phyloP scores from a whole-genome alignment of 805 yeast species.

The Metahyphopichia silvanorum region DNA sequence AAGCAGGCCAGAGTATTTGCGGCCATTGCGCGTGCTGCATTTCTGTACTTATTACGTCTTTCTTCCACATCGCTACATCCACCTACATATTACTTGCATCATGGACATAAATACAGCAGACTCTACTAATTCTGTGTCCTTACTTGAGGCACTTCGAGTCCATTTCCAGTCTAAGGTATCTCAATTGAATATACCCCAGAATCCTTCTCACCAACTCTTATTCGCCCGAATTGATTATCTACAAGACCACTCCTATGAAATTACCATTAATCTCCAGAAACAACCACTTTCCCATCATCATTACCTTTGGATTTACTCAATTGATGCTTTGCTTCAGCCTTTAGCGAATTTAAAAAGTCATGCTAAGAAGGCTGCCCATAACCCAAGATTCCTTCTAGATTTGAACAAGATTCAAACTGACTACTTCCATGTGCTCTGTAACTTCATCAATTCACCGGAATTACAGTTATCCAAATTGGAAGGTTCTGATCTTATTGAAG shows the following conservation, averaged over 20 bases:
- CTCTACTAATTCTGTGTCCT: too few relatives aligned
- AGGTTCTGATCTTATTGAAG: conserved; percentile 1
- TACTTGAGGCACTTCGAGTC: too few relatives aligned
- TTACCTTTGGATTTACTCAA: conserved; percentile 16
- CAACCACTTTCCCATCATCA: conserved; percentile 10
- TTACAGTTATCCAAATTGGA: conserved; percentile 1
- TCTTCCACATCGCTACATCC: too few relatives aligned
- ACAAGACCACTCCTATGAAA: conserved; percentile 15
- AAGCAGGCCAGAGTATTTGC: too few relatives aligned
- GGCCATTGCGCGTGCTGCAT: too few relatives aligned
- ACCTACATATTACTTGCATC: too few relatives aligned
- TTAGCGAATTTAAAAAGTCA: not conserved
- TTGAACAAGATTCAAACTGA: conserved; percentile 8
- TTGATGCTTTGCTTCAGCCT: conserved; percentile 6
- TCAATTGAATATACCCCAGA: too few relatives aligned
- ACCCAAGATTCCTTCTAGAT: conserved; percentile 3
- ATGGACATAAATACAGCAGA: too few relatives aligned
- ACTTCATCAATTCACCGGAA: not conserved
- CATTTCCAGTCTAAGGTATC: too few relatives aligned
- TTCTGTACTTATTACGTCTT: too few relatives aligned
- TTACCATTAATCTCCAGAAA: conserved; percentile 8
- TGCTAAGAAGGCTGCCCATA: not conserved
- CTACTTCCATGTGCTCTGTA: conserved; percentile 1
- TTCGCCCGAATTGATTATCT: conserved; percentile 11
- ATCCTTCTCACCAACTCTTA: not conserved